Percentiles rank a stretch among this genome's conserved stretches.
These are phyloP conservation scores for Fusarium incarnatum DNA, from an alignment of 2,329 filamentous ascomycete genomes.

Conservation along the genomic window DNA sequence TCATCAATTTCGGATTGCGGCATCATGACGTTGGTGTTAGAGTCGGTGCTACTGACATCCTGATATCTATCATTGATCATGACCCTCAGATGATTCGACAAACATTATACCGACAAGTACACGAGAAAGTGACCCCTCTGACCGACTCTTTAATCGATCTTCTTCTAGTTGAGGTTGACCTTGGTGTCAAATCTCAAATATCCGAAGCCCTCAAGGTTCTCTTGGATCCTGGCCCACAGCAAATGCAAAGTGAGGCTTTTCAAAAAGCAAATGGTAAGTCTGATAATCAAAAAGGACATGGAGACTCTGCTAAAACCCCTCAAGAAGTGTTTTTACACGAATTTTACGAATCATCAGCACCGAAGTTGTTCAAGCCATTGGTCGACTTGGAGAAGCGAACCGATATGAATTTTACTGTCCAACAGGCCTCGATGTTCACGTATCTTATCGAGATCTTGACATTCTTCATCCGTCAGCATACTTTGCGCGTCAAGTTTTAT, in stretches of 20 bases:
- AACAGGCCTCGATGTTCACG: constrained; percentile 89
- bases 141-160: constrained; percentile 95
- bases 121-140: constrained; percentile 84
- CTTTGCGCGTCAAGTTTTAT: constrained; percentile 87
- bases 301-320: constrained; percentile 70
- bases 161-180: constrained; percentile 87
- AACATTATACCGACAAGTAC: constrained; percentile 91
- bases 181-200: constrained; percentile 95
- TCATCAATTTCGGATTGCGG: constrained; percentile 91
- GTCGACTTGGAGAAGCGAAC: constrained; percentile 79
- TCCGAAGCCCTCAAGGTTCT: constrained; percentile 95
- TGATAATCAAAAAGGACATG: constrained; percentile 69
- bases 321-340: constrained; percentile 87
- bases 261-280: constrained; percentile 76
- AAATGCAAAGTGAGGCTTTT: constrained; percentile 63
- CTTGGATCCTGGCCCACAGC: constrained; percentile 74
- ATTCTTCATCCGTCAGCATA: constrained; percentile 92
- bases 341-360: constrained; percentile 90
- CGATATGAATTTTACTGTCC: constrained; percentile 78
- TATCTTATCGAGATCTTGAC: constrained; percentile 93
- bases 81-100: constrained; percentile 94
- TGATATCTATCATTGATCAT: constrained; percentile 95
- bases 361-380: constrained; percentile 86
- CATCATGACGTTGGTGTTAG: constrained; percentile 86
- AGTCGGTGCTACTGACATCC: constrained; percentile 91